Base-by-base conservation (phyloP, 345 rosid species). In the Linum lewisii region DNA sequence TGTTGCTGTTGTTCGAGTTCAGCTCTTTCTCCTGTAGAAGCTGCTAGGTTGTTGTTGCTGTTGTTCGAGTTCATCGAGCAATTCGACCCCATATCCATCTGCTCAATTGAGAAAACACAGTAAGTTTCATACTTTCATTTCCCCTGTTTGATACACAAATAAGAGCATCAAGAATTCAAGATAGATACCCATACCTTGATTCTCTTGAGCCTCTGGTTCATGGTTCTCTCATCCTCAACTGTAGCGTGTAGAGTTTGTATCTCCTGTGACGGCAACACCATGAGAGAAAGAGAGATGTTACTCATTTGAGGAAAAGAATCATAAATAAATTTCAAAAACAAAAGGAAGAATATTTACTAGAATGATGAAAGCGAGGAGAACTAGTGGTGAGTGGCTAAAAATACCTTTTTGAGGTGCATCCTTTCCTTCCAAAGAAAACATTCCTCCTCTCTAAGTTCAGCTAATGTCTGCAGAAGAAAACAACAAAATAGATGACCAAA, bases 371-470 rank as follows among this genome's bases (percentile, higher is more conserved):
- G 34, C 34, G 7, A 29, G 34, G 7, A 29, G 34, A n/a, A n/a
- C 34, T 29, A 29, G 34, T 29, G 34, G 34, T 29, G n/a, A n/a
- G n/a, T n/a, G n/a, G n/a, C n/a, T n/a, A n/a, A 29, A 29, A 19
- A 25, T 38, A 84, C 96, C 87, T 76, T 79, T 42, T 75, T 69
- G 69, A 90, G 81, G 54, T 68, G 34, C 4, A 62, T 22, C 66
- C 76, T 81, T 71, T 91, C 95, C 73, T 81, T 81, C 73, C 82
- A 58, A 54, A 84, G 78, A 60, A 66, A 51, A 53, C 21, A 70
- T 70, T 82, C 95, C 73, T 84, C 96, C 37, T 74, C 77, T 63
- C 78, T 79, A 20, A 91, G 95, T 73, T 84, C 95, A 59, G 81
- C 84, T 75, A 80, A 83, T 0, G 90, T 84, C 98, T 90, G 81